phyloP scores from a whole-genome alignment of 768 basidiomycete species.

The Lyophyllum shimeji region DNA sequence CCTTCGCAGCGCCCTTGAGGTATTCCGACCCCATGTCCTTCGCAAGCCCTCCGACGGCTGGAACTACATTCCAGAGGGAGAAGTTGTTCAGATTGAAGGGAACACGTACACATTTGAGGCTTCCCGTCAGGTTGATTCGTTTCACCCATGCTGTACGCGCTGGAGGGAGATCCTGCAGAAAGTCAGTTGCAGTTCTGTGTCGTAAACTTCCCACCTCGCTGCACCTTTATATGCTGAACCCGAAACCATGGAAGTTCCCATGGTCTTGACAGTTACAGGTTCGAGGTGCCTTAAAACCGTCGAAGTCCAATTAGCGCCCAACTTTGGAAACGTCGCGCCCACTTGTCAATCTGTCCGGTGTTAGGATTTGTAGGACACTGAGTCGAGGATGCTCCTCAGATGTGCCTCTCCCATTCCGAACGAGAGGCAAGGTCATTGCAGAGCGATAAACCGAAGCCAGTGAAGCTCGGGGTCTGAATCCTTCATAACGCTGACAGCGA shows the following conservation, averaged over 20 bases:
- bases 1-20: conserved; percentile 14
- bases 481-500: no score
- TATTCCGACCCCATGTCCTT: conserved; percentile 21
- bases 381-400: no score
- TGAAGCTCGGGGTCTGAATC: not conserved
- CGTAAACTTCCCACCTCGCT: not conserved
- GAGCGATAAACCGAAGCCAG: not conserved
- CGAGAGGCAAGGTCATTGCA: not conserved
- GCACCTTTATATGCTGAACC: not conserved
- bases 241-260: not conserved
- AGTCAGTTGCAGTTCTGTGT: not conserved
- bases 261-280: not conserved
- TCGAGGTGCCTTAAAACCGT: not conserved
- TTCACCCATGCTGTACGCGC: not conserved
- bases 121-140: conserved; percentile 9
- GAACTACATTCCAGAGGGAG: not conserved
- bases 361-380: not conserved
- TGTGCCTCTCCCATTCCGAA: no score
- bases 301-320: not conserved
- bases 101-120: conserved; percentile 9
- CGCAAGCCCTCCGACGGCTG: conserved; percentile 2
- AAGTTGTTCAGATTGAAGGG: not conserved
- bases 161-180: not conserved
- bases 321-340: not conserved
- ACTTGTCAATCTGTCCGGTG: not conserved